These are phyloP conservation scores for Colletotrichum sp. DNA, from an alignment of 2,329 filamentous ascomycete species.

Conservation along the genomic window DNA sequence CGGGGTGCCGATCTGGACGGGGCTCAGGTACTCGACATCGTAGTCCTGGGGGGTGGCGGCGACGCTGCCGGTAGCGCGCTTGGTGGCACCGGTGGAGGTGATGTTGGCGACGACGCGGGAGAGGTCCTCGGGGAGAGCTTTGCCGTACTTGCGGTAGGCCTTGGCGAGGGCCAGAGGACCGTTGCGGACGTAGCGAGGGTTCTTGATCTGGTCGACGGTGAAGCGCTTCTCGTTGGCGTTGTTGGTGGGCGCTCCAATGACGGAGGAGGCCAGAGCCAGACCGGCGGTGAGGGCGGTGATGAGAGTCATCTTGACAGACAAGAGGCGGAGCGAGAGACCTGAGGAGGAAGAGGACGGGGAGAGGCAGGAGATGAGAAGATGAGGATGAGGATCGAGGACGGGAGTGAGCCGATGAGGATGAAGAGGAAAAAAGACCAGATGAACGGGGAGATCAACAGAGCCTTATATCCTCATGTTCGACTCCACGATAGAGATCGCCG, in stretches of 20 bases:
- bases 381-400: background rate
- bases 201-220: constrained; percentile 40
- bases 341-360: background rate
- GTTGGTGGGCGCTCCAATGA: constrained; percentile 21
- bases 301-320: constrained; percentile 7
- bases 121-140: constrained; percentile 34
- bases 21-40: constrained; percentile 43
- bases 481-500: background rate
- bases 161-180: constrained; percentile 39
- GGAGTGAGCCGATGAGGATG: background rate
- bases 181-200: constrained; percentile 33
- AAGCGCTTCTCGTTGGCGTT: constrained; percentile 23
- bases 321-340: background rate
- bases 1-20: constrained; percentile 47
- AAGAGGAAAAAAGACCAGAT: background rate
- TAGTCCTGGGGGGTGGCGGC: constrained; percentile 28
- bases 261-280: constrained; percentile 26
- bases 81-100: constrained; percentile 15
- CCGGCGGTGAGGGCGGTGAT: constrained; percentile 13
- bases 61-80: constrained; percentile 34
- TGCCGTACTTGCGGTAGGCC: constrained; percentile 40
- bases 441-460: background rate
- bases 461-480: constrained; percentile 13
- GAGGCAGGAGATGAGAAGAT: background rate
- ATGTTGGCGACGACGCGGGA: constrained; percentile 27